A percentile compares a stretch with the other conserved stretches of the same genome.
Conservation (phyloP, 768 basidiomycete genomes). For the Termitomyces sp. region DNA sequence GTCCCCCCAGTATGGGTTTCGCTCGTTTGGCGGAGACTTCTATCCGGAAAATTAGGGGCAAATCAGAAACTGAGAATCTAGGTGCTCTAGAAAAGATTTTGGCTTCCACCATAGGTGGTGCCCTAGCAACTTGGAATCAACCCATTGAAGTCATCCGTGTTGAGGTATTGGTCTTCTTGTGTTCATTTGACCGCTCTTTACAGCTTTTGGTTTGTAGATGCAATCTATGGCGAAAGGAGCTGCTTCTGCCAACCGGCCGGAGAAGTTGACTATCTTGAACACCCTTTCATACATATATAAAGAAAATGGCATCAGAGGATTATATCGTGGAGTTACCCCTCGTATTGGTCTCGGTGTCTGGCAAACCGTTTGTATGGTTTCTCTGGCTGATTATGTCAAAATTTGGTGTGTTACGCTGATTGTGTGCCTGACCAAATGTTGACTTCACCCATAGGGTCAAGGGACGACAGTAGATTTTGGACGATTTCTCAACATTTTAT, state of each 20-base stretch:
- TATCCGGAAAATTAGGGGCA: slow-evolving; percentile 76
- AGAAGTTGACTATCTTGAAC: slow-evolving; percentile 87
- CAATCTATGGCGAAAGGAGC: slow-evolving; percentile 93
- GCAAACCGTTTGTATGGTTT: slow-evolving; percentile 99
- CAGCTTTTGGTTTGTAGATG: slow-evolving; percentile 55
- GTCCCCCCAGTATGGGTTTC: slow-evolving; percentile 77
- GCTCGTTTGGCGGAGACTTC: slow-evolving; percentile 83
- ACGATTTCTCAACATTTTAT: slow-evolving; percentile 1
- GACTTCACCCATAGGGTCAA: slow-evolving; percentile 42
- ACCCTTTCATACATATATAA: slow-evolving; percentile 93
- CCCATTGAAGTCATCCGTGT: slow-evolving; percentile 97
- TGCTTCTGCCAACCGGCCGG: slow-evolving; percentile 75
- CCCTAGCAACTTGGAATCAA: slow-evolving; percentile 98
- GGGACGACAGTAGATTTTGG: slow-evolving; percentile 24
- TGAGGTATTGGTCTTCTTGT: slow-evolving; percentile 47
- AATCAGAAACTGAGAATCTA: slow-evolving; percentile 68
- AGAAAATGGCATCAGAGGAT: slow-evolving; percentile 92
- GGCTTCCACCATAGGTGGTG: slow-evolving; percentile 86
- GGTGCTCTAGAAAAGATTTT: slow-evolving; percentile 82
- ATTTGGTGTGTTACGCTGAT: slow-evolving; percentile 46
- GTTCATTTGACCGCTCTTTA: not conserved
- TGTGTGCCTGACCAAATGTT: slow-evolving; percentile 3
- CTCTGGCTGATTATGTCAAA: slow-evolving; percentile 95
- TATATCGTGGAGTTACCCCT: slow-evolving; percentile 97
- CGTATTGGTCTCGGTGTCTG: slow-evolving; percentile 94